Percentiles rank a stretch among this genome's conserved stretches.
Conservation (phyloP, 164 flowering plant species). For the Sextonia rubra region DNA sequence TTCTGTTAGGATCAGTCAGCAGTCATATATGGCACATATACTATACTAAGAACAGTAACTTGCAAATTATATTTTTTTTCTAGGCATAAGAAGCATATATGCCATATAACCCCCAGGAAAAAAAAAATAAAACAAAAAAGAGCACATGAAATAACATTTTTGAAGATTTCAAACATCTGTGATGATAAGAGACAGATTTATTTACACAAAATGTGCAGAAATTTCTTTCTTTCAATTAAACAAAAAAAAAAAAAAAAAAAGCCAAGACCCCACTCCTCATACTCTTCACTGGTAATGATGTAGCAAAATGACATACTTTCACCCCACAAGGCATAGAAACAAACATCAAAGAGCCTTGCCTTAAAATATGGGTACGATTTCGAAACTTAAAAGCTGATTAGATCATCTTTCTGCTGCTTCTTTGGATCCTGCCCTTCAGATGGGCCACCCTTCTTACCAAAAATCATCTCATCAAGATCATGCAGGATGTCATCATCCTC, state of each 20-base stretch:
- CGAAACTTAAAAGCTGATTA: conserved; percentile 50
- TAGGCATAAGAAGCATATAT: too few species aligned
- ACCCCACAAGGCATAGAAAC: background rate
- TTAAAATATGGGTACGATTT: background rate
- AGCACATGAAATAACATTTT: too few species aligned
- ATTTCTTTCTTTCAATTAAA: background rate
- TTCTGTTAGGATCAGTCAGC: too few species aligned
- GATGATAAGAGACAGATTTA: background rate
- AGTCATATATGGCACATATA: too few species aligned
- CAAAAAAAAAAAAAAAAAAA: too few species aligned
- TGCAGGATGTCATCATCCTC: conserved; percentile 82
- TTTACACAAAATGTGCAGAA: background rate
- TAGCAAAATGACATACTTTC: background rate
- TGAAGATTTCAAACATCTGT: background rate
- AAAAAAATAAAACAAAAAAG: too few species aligned
- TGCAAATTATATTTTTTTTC: too few species aligned
- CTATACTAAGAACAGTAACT: too few species aligned
- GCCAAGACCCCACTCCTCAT: background rate
- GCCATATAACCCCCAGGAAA: too few species aligned
- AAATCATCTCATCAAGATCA: conserved; percentile 98
- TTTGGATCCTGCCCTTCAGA: conserved; percentile 57
- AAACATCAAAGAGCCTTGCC: background rate
- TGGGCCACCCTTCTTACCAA: conserved; percentile 77
- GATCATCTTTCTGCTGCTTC: conserved; percentile 61
- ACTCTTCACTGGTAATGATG: background rate